phyloP scores from a whole-genome alignment of 148 eudicot genomes.

The Pouteria glomerata region DNA sequence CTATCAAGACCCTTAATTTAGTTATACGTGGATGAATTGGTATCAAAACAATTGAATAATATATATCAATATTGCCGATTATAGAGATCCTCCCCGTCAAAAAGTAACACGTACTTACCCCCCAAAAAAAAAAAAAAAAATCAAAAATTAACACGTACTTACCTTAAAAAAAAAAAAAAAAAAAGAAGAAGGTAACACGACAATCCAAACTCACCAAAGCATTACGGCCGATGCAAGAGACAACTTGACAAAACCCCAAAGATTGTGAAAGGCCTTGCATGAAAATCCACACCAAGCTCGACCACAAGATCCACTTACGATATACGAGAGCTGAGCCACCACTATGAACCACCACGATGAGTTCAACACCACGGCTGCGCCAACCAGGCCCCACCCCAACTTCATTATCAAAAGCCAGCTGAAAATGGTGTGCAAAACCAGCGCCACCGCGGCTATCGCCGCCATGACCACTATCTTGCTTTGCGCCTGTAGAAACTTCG shows the following conservation, averaged over 20 bases:
- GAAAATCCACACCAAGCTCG: constrained; percentile 59
- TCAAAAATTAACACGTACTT: no score
- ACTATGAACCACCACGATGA: constrained; percentile 66
- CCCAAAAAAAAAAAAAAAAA: no score
- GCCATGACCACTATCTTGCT: constrained; percentile 60
- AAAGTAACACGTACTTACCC: no score
- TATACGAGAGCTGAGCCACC: constrained; percentile 42
- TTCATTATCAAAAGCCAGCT: constrained; percentile 50
- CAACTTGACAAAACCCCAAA: constrained; percentile 50
- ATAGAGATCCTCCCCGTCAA: no score
- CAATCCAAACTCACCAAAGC: constrained; percentile 41
- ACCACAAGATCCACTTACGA: constrained; percentile 42
- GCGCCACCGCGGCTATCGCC: constrained; percentile 26
- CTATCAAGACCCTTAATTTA: no score
- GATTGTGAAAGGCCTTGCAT: constrained; percentile 32
- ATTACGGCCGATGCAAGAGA: constrained; percentile 61
- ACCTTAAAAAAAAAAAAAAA: no score
- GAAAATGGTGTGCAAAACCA: constrained; percentile 37
- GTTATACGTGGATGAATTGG: no score
- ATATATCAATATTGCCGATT: no score
- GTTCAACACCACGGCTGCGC: constrained; percentile 48
- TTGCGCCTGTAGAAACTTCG: constrained; percentile 60
- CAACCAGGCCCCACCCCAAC: constrained; percentile 46
- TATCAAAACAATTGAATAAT: no score
- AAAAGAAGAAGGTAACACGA: no score